Evolutionary conservation across 2,329 filamentous ascomycete species (phyloP).

Genomic region (Zymoseptoria crescenta): DNA sequence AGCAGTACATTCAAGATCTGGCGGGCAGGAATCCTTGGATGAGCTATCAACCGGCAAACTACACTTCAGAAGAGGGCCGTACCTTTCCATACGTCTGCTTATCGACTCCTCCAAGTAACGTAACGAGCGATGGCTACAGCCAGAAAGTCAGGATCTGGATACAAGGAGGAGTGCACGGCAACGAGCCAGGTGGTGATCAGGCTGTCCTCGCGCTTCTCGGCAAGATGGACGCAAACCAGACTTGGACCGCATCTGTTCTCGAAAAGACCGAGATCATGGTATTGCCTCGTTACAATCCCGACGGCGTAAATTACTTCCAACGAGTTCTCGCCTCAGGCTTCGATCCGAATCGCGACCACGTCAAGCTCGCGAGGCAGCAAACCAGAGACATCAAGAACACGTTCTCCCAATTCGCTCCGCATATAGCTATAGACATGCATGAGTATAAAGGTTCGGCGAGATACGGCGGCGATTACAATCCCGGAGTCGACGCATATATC

Average conservation of each 20-base stretch:
- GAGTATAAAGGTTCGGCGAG: constrained; percentile 27
- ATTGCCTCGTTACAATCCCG: constrained; percentile 31
- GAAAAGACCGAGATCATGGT: constrained; percentile 29
- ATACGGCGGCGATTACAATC: constrained; percentile 26
- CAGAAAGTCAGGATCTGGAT: constrained; percentile 32
- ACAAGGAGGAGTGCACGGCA: constrained; percentile 32
- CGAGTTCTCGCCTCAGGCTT: constrained; percentile 30
- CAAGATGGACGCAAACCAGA: constrained; percentile 27
- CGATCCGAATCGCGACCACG: constrained; percentile 32
- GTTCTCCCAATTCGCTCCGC: constrained; percentile 27
- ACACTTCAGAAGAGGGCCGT: constrained; percentile 29
- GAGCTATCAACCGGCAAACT: constrained; percentile 23
- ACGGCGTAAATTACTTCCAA: constrained; percentile 31
- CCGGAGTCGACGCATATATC: constrained; percentile 31
- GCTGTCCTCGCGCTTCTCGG: constrained; percentile 30
- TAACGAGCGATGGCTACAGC: constrained; percentile 4
- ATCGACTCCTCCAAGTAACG: constrained; percentile 2
- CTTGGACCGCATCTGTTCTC: constrained; percentile 28
- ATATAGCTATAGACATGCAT: constrained; percentile 33
- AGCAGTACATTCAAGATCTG: constrained; percentile 23
- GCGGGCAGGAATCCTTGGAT: constrained; percentile 30
- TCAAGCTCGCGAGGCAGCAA: constrained; percentile 30
- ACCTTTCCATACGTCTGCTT: constrained; percentile 28
- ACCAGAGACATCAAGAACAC: constrained; percentile 30
- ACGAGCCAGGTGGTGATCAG: constrained; percentile 33